Conservation (phyloP, 2,329 filamentous ascomycete genomes). For the Orbilia ellipsospora region DNA sequence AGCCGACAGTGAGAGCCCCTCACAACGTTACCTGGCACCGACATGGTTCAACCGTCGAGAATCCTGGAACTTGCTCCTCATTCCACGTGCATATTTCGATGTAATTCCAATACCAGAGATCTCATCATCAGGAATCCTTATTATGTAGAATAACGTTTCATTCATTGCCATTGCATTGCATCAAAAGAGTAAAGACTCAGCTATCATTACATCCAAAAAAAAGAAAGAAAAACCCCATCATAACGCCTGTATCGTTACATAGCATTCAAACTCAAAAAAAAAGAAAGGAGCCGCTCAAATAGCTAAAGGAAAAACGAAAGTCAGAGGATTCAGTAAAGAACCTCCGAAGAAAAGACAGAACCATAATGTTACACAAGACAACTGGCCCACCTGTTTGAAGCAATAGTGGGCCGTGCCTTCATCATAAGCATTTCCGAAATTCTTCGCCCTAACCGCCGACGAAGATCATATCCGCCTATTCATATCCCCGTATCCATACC, state of each 20-base stretch:
- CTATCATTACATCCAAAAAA: slow-evolving; percentile 16
- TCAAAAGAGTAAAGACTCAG: neutral
- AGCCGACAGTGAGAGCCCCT: too few relatives aligned
- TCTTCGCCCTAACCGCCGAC: neutral
- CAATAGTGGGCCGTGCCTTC: slow-evolving; percentile 9
- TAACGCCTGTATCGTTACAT: slow-evolving; percentile 41
- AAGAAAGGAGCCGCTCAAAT: slow-evolving; percentile 27
- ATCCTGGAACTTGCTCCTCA: too few relatives aligned
- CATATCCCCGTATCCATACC: neutral
- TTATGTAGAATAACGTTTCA: neutral
- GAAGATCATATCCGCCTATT: neutral
- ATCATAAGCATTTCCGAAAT: neutral
- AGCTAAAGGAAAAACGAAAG: slow-evolving; percentile 18
- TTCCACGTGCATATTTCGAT: too few relatives aligned
- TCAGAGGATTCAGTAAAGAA: neutral
- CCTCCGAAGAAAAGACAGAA: slow-evolving; percentile 16
- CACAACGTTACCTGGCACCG: too few relatives aligned
- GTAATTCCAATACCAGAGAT: too few relatives aligned
- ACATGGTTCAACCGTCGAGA: too few relatives aligned
- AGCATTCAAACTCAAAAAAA: neutral
- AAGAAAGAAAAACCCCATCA: slow-evolving; percentile 13
- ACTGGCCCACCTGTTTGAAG: neutral
- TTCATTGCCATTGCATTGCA: slow-evolving; percentile 13
- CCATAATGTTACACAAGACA: slow-evolving; percentile 11
- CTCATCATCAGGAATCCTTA: too few relatives aligned